Evolutionary conservation across 2,329 filamentous ascomycete species (phyloP).

Genomic region (Cytospora mali): DNA sequence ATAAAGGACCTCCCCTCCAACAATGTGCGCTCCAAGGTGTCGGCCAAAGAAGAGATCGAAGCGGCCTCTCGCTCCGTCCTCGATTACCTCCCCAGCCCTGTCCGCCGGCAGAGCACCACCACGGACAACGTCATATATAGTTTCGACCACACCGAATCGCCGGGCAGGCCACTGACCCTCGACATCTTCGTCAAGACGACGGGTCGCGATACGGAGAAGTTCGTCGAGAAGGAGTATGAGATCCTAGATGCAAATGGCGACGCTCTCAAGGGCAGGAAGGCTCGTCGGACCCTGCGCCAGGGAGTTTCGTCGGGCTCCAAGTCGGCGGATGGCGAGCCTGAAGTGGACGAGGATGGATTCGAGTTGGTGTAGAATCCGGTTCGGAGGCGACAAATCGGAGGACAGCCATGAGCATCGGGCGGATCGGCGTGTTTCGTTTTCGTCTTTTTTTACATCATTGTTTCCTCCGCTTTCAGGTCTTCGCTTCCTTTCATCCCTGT

Average conservation of each 20-base stretch:
- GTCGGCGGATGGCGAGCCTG: constrained; percentile 32
- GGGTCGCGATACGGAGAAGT: constrained; percentile 45
- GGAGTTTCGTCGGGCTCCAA: constrained; percentile 28
- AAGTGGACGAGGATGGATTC: constrained; percentile 46
- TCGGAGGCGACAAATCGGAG: background rate
- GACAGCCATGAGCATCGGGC: background rate
- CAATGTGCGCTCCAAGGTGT: constrained; percentile 39
- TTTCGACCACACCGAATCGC: constrained; percentile 45
- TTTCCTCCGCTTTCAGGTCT: constrained; percentile 1
- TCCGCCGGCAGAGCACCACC: constrained; percentile 30
- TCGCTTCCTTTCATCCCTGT: background rate
- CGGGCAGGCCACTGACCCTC: constrained; percentile 44
- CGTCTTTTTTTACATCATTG: background rate
- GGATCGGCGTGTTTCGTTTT: background rate
- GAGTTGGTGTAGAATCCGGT: constrained; percentile 40
- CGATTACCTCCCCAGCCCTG: constrained; percentile 36
- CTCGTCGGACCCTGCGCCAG: constrained; percentile 44
- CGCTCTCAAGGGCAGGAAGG: constrained; percentile 47
- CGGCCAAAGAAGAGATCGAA: constrained; percentile 40
- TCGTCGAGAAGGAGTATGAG: constrained; percentile 53
- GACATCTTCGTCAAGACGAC: constrained; percentile 42
- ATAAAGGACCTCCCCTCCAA: constrained; percentile 32
- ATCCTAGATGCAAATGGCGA: constrained; percentile 50
- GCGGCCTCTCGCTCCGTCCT: constrained; percentile 42
- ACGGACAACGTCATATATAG: constrained; percentile 47